These are phyloP conservation scores for Pseudogymnoascus sp. DNA, from an alignment of 2,329 filamentous ascomycete genomes.

Conservation along the genomic window DNA sequence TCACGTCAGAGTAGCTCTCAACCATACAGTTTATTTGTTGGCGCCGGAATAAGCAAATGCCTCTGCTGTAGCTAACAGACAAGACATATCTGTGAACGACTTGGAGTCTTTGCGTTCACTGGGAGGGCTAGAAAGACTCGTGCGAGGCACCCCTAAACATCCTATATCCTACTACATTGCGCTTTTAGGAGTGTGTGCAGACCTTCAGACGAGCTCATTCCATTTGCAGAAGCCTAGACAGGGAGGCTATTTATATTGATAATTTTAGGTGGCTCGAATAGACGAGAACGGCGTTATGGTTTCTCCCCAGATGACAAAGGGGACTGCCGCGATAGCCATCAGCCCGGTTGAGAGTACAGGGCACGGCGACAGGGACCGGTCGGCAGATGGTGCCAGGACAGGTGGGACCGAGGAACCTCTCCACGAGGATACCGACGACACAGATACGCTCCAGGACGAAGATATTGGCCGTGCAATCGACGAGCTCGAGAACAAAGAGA, in stretches of 20 bases:
- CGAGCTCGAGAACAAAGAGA: slow-evolving; percentile 44
- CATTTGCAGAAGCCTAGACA: neutral
- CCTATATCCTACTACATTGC: neutral
- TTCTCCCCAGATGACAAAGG: slow-evolving; percentile 1
- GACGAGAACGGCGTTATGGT: neutral
- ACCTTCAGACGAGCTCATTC: neutral
- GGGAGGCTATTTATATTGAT: neutral
- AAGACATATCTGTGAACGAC: slow-evolving; percentile 48
- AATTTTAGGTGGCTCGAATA: neutral
- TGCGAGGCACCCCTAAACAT: neutral
- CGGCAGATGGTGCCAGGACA: slow-evolving; percentile 17
- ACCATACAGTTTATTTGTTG: neutral
- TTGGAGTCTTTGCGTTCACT: slow-evolving; percentile 61
- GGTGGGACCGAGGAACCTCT: slow-evolving; percentile 22
- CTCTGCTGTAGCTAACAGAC: slow-evolving; percentile 13
- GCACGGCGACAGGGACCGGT: neutral
- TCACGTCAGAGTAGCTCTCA: neutral
- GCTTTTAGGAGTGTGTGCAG: neutral
- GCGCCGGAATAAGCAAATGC: neutral
- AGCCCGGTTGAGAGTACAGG: neutral
- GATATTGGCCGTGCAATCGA: slow-evolving; percentile 41
- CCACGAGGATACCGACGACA: slow-evolving; percentile 10
- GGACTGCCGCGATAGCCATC: neutral
- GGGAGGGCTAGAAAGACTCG: slow-evolving; percentile 49
- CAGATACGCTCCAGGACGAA: neutral